Evolutionary conservation across 495 filamentous ascomycete species (phyloP).

Genomic region (Parathielavia appendiculata): DNA sequence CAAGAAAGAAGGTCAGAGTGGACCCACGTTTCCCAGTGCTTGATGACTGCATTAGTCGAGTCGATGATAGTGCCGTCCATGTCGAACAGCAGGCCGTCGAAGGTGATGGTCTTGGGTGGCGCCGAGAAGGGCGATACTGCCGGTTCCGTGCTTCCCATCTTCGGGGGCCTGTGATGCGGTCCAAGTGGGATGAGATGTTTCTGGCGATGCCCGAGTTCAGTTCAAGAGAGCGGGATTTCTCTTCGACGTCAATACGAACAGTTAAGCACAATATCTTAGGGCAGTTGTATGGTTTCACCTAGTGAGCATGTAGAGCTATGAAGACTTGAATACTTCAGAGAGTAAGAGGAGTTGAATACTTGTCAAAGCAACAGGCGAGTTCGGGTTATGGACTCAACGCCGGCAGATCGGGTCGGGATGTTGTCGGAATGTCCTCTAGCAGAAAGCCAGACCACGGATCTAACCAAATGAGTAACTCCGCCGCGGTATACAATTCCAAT

Average conservation of each 20-base stretch:
- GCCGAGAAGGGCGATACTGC: conserved; percentile 46
- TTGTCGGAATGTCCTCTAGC: conserved; percentile 13
- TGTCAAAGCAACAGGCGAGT: not conserved
- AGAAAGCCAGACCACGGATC: not conserved
- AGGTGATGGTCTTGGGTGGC: conserved; percentile 54
- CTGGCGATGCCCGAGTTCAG: not conserved
- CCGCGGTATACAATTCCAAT: not conserved
- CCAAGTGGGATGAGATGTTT: not conserved
- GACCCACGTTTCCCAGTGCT: conserved; percentile 80
- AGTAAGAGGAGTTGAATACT: not conserved
- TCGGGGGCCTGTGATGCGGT: not conserved
- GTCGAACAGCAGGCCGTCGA: conserved; percentile 81
- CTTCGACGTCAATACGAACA: too few relatives aligned
- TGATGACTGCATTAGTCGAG: conserved; percentile 76
- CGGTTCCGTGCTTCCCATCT: conserved; percentile 23
- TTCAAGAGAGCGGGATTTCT: not conserved
- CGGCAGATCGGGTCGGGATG: conserved; percentile 2
- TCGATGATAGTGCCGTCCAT: conserved; percentile 87
- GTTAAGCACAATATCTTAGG: not conserved
- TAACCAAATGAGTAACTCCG: conserved; percentile 22
- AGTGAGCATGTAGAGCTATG: not conserved
- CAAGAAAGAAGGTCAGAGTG: not conserved
- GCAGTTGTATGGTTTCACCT: not conserved
- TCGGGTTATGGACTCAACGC: not conserved
- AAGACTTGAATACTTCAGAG: too few relatives aligned